A percentile compares a stretch with the other conserved stretches of the same genome.
Evolutionary conservation across 768 basidiomycete genomes (phyloP).

Genomic region (Fibroporia radiculosa): DNA sequence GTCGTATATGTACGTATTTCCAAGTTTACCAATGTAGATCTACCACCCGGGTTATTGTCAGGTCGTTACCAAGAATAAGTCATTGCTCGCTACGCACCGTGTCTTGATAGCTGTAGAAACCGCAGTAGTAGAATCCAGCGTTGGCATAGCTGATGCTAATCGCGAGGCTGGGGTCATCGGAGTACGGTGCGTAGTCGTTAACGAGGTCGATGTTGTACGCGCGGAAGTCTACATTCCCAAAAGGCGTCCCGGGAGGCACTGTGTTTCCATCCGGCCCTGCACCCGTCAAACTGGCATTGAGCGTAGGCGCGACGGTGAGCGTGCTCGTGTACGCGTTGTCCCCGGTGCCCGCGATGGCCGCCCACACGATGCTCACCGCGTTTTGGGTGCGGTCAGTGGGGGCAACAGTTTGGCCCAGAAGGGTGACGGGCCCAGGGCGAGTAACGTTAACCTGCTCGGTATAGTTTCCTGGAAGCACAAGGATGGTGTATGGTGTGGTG

Average conservation of each 20-base stretch:
- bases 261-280: conserved; percentile 42
- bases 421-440: conserved; percentile 42
- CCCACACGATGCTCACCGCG: background rate
- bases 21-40: conserved; percentile 46
- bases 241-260: conserved; percentile 41
- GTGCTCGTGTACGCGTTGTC: conserved; percentile 56
- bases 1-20: conserved; percentile 51
- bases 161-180: conserved; percentile 55
- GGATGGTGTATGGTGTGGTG: conserved; percentile 33
- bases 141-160: conserved; percentile 59
- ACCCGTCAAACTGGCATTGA: conserved; percentile 50
- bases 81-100: conserved; percentile 42
- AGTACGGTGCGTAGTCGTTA: conserved; percentile 50
- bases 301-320: conserved; percentile 47
- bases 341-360: conserved; percentile 30
- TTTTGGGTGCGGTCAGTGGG: conserved; percentile 17
- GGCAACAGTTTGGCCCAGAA: conserved; percentile 46
- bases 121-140: conserved; percentile 58
- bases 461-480: conserved; percentile 53
- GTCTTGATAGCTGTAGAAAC: conserved; percentile 56
- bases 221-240: conserved; percentile 52
- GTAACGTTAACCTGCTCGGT: conserved; percentile 54
- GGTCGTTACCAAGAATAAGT: background rate
- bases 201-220: conserved; percentile 63
- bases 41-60: conserved; percentile 25